Evolutionary conservation across 2,329 filamentous ascomycete genomes (phyloP), one percentile per base, ranked within the genome.

Genomic region (Neofusicoccum umdonicola): DNA sequence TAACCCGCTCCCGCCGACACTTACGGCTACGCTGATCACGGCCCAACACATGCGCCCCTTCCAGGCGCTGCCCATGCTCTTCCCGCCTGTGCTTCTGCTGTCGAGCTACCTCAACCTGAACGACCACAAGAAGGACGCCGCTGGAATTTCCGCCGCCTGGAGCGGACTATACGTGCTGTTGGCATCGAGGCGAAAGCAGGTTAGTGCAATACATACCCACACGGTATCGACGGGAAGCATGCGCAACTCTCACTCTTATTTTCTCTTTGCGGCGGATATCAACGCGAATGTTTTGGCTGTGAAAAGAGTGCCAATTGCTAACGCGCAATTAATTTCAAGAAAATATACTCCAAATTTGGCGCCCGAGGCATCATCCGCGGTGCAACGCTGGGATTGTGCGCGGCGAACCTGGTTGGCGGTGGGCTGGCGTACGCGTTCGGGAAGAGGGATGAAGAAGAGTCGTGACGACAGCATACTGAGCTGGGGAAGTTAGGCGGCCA

Each of bases 21-120:
- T 88, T 12, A 83, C 89, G 48, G 88, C 88, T 65, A 88, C 87
- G 8, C 80, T 90, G 48, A 84, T 90, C 69, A 84, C 87, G 45
- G 86, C 87, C 11, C 86, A 90, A 70, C 85, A 90, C 78, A 80
- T 84, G 48, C 85, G 86, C n/a, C 88, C 88, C 7, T 87, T 88
- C 75, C 87, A 88, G 72, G 72, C 81, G 6, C 79, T 90, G 0
- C 88, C 88, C 3, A 87, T 90, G 83, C 76, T 88, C 67, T 90
- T 90, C 73, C 84, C 88, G 4, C 87, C 88, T 2, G 78, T 88
- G 64, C 81, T 90, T 3, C 81, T 90, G 65, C 88, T 90, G 77
- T 84, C 84, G 60, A 85, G 85, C 65, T 90, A 90, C 71, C 78
- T 90, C 50, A 90, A 90, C 72, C 71, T 90, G 35, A 82, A 83